Evolutionary conservation across 306 rosid species (phyloP), one percentile per base, ranked within the genome.

Genomic region (Carpinus viminea): DNA sequence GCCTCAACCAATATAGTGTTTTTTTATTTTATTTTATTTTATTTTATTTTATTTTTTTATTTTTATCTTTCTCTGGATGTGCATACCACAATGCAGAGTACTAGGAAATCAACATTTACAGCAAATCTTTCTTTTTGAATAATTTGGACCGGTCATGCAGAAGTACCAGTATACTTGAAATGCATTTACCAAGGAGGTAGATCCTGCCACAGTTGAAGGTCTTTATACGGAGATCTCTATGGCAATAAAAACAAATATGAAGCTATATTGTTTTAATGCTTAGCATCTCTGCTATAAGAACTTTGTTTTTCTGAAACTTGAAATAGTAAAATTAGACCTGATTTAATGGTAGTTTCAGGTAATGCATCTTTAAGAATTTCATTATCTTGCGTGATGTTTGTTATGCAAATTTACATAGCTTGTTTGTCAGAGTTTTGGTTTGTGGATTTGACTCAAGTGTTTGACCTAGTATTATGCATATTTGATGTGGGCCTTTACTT

Each of bases 401-500:
- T 53, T 36, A 45, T 55, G 26, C 26, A 21, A 24, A 26, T 74
- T 66, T 64, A 10, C 12, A 15, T 36, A 38, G 7, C 7, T 53
- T 76, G 53, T 62, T 75, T 69, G 48, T 26, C 36, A 34, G 15
- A 12, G n/a, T 34, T 48, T 43, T 17, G 12, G 16, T 48, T 9
- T 59, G 16, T 61, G 28, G 59, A 74, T 72, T 70, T 66, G 56
- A 45, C 62, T 78, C 57, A 26, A 26, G 1, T 60, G 41, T 59
- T 68, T 24, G 17, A 26, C 66, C 41, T 74, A 28, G 48, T 86
- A 68, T 48, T 13, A 66, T 76, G 76, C 72, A 45, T 70, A 77
- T 13, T 55, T 80, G 61, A 75, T 74, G 80, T 59, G 28, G 66
- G 5, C 8, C 45, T 61, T 73, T 64, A 61, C 76, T 78, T 72